Evolutionary conservation across 768 basidiomycete genomes (phyloP), one percentile per base, ranked within the genome.

Genomic region (Rhodotorula diobovata): DNA sequence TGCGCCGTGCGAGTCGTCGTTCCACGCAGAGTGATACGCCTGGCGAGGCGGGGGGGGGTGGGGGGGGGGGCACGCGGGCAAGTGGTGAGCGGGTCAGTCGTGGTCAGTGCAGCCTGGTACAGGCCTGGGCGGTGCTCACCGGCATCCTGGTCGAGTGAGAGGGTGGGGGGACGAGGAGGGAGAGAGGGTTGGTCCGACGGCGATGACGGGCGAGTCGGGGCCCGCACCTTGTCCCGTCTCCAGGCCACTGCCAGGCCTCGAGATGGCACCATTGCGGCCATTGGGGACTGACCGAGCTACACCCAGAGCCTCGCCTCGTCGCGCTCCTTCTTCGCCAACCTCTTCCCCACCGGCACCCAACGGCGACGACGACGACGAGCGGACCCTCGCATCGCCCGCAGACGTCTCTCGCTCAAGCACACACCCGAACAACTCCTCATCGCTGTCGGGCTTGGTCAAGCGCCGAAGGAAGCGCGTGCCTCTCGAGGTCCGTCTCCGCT

Each of bases 11-110:
- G 21, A 20, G 45, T 66, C 65, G 71, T 93, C 91, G 81, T 96
- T 96, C 80, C 93, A 87, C 10, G 90, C 83, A 7, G 96, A 97
- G 81, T 99, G 95, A 80, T 99, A 99, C 32, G 95, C 95, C 96
- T 98, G 74, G n/a, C 45, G 41, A 14, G 23, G 28, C 11, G 56
- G 18, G 34, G 54, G 20, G 4, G 34, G 8, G 50, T 28, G 34
- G 8, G 18, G 20, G 32, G 54, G 28, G 12, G 54, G 21, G 32
- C 11, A 10, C 15, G 51, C 5, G 7, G 23, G 23, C 8, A 50
- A 46, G 45, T 20, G 45, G 48, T 20, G 20, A 5, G 20, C 12
- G 25, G 48, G 28, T 51, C 28, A n/a, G 28, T 4, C 10, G 28
- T 8, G 28, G 28, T 53, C 15, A 14, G 8, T 12, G 14, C 16